Percentiles rank a stretch among this genome's conserved stretches.
These are phyloP conservation scores for Selaginella tamariscina DNA, from an alignment of 75 land plant genomes.

Conservation along the genomic window DNA sequence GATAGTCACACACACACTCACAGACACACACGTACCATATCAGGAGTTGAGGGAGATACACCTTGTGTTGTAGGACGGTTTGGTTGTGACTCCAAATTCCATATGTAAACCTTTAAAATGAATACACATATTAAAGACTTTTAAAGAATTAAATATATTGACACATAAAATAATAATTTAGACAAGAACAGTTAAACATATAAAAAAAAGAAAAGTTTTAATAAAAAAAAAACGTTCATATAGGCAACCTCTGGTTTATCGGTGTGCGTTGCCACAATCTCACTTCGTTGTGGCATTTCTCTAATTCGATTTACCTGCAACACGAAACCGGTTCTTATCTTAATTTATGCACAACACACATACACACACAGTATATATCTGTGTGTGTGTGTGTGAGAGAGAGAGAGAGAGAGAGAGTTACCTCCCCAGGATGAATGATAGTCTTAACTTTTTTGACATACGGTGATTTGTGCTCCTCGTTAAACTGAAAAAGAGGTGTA, in stretches of 20 bases:
- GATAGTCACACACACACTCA: not conserved
- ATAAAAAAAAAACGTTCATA: not conserved
- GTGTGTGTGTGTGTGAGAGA: not conserved
- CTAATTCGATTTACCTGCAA: constrained; percentile 89
- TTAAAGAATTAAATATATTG: not conserved
- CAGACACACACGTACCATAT: constrained; percentile 41
- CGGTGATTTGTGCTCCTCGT: constrained; percentile 91
- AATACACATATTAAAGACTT: not conserved
- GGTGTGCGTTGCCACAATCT: constrained; percentile 92
- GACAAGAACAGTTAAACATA: no score
- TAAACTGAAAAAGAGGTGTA: constrained; percentile 45
- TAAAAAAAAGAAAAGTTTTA: not conserved
- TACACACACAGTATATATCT: not conserved
- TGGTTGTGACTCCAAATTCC: constrained; percentile 96
- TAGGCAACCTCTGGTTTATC: constrained; percentile 86
- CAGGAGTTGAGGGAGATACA: constrained; percentile 69
- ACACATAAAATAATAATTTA: constrained; percentile 2
- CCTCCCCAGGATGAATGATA: constrained; percentile 99
- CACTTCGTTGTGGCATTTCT: constrained; percentile 86
- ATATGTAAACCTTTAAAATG: constrained; percentile 90
- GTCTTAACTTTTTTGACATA: constrained; percentile 91
- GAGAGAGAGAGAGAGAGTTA: constrained; percentile 15
- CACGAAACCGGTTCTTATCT: not conserved
- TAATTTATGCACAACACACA: not conserved
- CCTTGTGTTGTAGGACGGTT: constrained; percentile 85